Evolutionary conservation across 768 basidiomycete genomes (phyloP).

Genomic region (Macrolepiota albuminosa): DNA sequence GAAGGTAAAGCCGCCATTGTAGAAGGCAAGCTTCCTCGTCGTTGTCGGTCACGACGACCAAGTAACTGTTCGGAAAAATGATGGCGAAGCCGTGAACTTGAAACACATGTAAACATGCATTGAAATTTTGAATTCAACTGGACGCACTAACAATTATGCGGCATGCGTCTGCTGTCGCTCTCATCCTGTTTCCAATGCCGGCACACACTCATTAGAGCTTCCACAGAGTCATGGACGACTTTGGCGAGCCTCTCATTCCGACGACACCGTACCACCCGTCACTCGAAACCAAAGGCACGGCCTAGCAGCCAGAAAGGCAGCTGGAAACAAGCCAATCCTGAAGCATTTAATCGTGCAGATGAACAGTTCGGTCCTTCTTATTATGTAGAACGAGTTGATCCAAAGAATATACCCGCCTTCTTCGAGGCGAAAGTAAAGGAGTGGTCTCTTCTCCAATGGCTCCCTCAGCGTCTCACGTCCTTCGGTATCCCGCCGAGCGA

Average conservation of each 20-base stretch:
- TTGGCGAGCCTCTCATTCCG: constrained; percentile 3
- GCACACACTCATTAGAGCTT: constrained; percentile 8
- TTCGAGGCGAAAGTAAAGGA: constrained; percentile 30
- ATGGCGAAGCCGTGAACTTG: not conserved
- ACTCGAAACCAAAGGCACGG: not conserved
- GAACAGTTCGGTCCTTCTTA: not conserved
- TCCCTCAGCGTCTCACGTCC: constrained; percentile 34
- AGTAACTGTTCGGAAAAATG: not conserved
- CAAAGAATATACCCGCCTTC: constrained; percentile 23
- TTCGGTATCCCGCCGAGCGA: constrained; percentile 46
- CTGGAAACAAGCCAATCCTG: not conserved
- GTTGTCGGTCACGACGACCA: not conserved
- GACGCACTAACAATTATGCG: not conserved
- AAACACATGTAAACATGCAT: constrained; percentile 11
- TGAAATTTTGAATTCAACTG: constrained; percentile 6
- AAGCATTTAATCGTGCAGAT: not conserved
- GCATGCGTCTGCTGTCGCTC: constrained; percentile 15
- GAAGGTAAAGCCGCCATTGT: constrained; percentile 38
- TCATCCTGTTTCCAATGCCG: constrained; percentile 17
- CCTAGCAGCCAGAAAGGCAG: not conserved
- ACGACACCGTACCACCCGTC: not conserved
- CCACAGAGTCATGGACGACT: constrained; percentile 11
- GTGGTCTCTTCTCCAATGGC: constrained; percentile 32
- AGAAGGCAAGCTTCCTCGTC: not conserved
- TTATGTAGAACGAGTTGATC: not conserved